Conservation (phyloP, 2,329 filamentous ascomycete species). For the Leptographium flavum region DNA sequence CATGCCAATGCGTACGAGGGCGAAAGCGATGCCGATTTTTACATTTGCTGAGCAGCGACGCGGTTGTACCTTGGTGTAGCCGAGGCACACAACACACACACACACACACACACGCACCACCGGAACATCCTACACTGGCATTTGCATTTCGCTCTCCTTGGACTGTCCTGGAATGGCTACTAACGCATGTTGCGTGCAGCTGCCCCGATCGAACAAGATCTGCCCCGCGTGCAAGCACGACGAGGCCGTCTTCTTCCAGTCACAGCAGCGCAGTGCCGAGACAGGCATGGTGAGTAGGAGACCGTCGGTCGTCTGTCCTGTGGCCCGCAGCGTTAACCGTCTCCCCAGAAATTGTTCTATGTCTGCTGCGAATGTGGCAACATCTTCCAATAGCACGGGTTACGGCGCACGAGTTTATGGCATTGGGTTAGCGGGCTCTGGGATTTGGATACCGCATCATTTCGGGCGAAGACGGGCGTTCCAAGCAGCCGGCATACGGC, state of each 20-base stretch:
- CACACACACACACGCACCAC: no score
- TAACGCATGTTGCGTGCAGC: conserved; percentile 44
- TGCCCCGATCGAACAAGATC: conserved; percentile 73
- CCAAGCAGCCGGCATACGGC: background rate
- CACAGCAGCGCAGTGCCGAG: conserved; percentile 89
- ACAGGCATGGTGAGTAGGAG: conserved; percentile 85
- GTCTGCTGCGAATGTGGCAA: conserved; percentile 91
- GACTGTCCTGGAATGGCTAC: conserved; percentile 14
- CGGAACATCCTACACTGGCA: no score
- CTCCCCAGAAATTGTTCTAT: conserved; percentile 66
- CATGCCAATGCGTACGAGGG: conserved; percentile 6
- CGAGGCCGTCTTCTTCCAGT: conserved; percentile 97
- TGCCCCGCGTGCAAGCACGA: conserved; percentile 76
- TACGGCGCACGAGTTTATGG: conserved; percentile 7
- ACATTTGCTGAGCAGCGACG: background rate
- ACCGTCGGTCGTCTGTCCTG: background rate
- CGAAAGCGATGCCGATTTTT: conserved; percentile 1
- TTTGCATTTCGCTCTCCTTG: background rate
- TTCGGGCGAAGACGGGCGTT: background rate
- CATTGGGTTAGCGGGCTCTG: background rate
- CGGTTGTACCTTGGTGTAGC: no score
- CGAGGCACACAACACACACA: no score
- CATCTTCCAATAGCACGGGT: conserved; percentile 49
- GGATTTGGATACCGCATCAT: background rate
- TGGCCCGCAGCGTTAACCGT: background rate